Evolutionary conservation across 2,329 filamentous ascomycete genomes (phyloP), one percentile per base, ranked within the genome.

Genomic region (Aspergillus sp.): DNA sequence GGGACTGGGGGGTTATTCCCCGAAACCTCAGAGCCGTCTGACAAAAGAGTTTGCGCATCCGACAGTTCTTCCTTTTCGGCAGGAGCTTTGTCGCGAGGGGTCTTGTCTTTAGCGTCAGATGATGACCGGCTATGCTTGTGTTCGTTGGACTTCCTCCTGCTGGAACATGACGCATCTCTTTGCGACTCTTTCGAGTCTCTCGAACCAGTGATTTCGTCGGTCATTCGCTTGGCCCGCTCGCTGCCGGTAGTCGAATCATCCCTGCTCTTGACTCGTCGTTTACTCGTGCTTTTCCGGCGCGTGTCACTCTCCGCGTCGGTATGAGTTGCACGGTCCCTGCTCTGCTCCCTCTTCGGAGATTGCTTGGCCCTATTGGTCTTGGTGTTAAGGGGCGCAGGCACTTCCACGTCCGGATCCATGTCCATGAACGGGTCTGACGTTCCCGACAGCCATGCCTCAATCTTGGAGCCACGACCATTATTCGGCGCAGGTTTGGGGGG

Each of bases 391-490:
- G 77, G 77, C 26, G 73, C 73, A 9, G 78, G 77, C 36, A 78
- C 69, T 51, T 78, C 76, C 49, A 71, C 74, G 29, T 69, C 67
- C 3, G 67, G 65, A 22, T 69, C 66, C 32, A 70, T 70, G n/a
- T 84, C 81, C 52, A 80, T 61, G 59, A 86, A 84, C 2, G 84
- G 82, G 70, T 86, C 84, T 9, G 81, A 78, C 2, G 84, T 85
- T 55, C 77, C 77, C 2, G 81, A 81, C 6, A 89, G 79, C 86
- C 86, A 89, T 52, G 85, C 83, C 71, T 88, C 84, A 26, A 89
- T 82, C 52, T 84, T 84, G 55, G 80, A 79, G 14, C 81, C 76
- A 50, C 80, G 80, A 3, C 22, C 22, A 47, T 20, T 47, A 20
- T 64, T 61, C n/a, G 71, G 70, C 11, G 77, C 73, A 22, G 78